Evolutionary conservation across 1,139 yeast species (phyloP).

Genomic region (Taphrina flavorubra): DNA sequence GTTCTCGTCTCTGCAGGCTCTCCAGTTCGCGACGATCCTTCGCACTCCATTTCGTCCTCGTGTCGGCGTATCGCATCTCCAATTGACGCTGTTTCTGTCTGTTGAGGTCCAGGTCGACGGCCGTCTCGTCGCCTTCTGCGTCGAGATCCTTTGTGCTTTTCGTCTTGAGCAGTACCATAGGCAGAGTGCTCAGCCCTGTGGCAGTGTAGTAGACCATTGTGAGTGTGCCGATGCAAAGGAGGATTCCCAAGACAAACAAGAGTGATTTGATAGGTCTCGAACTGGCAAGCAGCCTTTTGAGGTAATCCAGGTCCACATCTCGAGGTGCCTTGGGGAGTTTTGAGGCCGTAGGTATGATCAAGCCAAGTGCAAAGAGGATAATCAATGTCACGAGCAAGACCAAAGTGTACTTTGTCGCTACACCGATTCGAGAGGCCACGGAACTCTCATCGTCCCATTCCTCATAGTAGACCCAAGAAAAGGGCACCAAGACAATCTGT

Average conservation of each 20-base stretch:
- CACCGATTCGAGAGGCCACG: slow-evolving; percentile 43
- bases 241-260: slow-evolving; percentile 45
- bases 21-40: slow-evolving; percentile 47
- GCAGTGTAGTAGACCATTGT: slow-evolving; percentile 45
- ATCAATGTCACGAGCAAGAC: slow-evolving; percentile 42
- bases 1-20: slow-evolving; percentile 47
- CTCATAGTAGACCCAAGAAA: slow-evolving; percentile 42
- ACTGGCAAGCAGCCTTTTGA: slow-evolving; percentile 18
- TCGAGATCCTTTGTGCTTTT: slow-evolving; percentile 42
- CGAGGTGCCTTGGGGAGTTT: slow-evolving; percentile 9
- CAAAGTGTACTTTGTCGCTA: slow-evolving; percentile 45
- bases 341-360: slow-evolving; percentile 44
- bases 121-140: slow-evolving; percentile 44
- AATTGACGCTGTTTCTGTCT: slow-evolving; percentile 47
- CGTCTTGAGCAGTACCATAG: slow-evolving; percentile 44
- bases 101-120: slow-evolving; percentile 46
- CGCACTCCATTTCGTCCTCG: slow-evolving; percentile 45
- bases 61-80: slow-evolving; percentile 46
- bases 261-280: slow-evolving; percentile 35
- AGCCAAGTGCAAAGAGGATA: slow-evolving; percentile 44
- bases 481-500: slow-evolving; percentile 25
- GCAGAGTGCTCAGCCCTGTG: slow-evolving; percentile 45
- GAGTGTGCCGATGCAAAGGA: slow-evolving; percentile 46
- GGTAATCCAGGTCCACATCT: slow-evolving; percentile 23
- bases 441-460: slow-evolving; percentile 47